These are phyloP conservation scores for Solanum piurae DNA, from an alignment of 257 asterid genomes.

Conservation along the genomic window DNA sequence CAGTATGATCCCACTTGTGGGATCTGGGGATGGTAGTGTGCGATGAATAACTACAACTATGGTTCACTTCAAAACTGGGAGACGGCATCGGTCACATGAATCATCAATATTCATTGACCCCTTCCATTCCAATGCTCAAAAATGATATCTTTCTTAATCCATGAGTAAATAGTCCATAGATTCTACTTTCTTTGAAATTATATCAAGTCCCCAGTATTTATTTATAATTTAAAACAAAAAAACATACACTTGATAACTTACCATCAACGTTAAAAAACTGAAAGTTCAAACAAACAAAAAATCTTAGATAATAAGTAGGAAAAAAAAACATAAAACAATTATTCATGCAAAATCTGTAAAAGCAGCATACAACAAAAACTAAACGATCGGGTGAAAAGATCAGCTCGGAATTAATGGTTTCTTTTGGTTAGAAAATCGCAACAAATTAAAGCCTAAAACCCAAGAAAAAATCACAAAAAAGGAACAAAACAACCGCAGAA, in stretches of 20 bases:
- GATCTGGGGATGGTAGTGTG: background rate
- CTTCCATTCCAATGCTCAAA: background rate
- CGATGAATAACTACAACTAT: background rate
- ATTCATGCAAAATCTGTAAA: background rate
- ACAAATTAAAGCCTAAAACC: background rate
- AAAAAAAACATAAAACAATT: background rate
- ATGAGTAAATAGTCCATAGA: background rate
- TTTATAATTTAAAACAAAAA: background rate
- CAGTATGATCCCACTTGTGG: background rate
- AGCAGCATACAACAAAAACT: background rate
- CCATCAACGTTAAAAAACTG: background rate
- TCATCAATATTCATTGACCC: background rate
- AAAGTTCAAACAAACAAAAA: background rate
- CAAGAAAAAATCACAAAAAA: background rate
- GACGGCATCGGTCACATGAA: background rate
- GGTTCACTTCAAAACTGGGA: background rate
- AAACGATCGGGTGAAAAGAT: background rate
- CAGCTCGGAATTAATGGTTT: background rate
- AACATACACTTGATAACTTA: background rate
- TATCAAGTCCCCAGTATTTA: background rate
- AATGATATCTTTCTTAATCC: background rate
- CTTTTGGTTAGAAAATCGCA: background rate
- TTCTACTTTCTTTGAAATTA: background rate
- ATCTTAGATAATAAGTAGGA: background rate
- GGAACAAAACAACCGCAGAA: background rate